A percentile compares a stretch with the other conserved stretches of the same genome.
Evolutionary conservation across 768 basidiomycete genomes (phyloP).

Genomic region (Dioszegia crocea): DNA sequence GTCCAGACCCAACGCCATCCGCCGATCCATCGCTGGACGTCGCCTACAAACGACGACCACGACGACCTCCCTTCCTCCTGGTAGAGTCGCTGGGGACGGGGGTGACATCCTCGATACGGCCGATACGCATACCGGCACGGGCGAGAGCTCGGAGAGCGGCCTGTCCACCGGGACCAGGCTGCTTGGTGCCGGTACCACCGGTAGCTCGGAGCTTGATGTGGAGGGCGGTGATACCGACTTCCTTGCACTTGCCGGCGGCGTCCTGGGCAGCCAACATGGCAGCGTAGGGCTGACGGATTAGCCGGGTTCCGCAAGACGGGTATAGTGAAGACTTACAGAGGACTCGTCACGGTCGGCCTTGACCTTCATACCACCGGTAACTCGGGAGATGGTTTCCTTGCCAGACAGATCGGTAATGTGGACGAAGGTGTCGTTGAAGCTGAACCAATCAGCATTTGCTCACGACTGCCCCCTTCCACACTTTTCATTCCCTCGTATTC

Average conservation of each 20-base stretch:
- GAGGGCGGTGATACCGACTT: conserved; percentile 96
- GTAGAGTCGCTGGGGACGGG: conserved; percentile 97
- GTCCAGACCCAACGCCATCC: background rate
- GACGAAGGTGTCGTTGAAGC: conserved; percentile 99
- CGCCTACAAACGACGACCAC: conserved; percentile 80
- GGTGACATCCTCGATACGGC: conserved; percentile 96
- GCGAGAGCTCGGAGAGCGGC: conserved; percentile 96
- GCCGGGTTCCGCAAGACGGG: conserved; percentile 1
- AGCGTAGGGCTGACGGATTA: conserved; percentile 53
- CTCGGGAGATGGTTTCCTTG: conserved; percentile 97
- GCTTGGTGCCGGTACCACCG: conserved; percentile 96
- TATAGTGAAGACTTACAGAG: conserved; percentile 59
- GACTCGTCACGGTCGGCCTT: conserved; percentile 99
- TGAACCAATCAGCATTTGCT: conserved; percentile 10
- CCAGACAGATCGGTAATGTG: conserved; percentile 98
- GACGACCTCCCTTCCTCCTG: conserved; percentile 98
- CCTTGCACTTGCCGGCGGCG: conserved; percentile 90
- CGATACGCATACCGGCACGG: conserved; percentile 96
- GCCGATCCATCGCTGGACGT: background rate
- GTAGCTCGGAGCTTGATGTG: conserved; percentile 99
- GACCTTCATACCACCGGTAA: conserved; percentile 99
- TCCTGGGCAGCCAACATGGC: conserved; percentile 99
- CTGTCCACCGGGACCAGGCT: conserved; percentile 97
- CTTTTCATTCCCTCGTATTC: background rate
- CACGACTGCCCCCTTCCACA: background rate